A percentile compares a stretch with the other conserved stretches of the same genome.
Conservation (phyloP, 2,329 filamentous ascomycete genomes). For the Byssoonygena ceratinophila region DNA sequence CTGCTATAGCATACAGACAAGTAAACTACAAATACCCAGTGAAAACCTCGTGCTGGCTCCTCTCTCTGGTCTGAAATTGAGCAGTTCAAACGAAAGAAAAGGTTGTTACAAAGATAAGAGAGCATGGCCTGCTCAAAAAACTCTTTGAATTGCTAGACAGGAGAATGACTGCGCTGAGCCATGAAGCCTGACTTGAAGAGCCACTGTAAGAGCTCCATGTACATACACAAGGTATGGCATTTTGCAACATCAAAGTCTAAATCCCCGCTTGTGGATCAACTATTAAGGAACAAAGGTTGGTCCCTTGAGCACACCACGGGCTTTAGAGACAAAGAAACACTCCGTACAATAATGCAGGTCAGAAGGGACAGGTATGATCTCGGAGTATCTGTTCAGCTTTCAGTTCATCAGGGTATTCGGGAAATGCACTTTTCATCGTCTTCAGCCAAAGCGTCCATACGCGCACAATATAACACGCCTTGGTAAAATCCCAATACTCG, state of each 20-base stretch:
- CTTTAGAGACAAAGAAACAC: not conserved
- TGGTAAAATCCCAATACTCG: conserved; percentile 3
- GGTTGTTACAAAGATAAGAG: too few relatives aligned
- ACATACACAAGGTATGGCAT: too few relatives aligned
- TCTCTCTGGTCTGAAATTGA: not conserved
- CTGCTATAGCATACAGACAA: too few relatives aligned
- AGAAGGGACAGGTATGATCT: conserved; percentile 7
- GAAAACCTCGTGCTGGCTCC: not conserved
- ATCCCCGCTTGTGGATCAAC: not conserved
- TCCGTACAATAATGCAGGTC: not conserved
- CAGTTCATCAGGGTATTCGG: conserved; percentile 13
- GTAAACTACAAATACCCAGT: too few relatives aligned
- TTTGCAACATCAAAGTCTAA: too few relatives aligned
- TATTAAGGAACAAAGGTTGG: not conserved
- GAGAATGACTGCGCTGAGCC: too few relatives aligned
- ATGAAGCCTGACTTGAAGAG: too few relatives aligned
- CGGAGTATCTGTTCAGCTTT: conserved; percentile 13
- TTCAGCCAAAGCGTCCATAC: conserved; percentile 12
- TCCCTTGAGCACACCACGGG: not conserved
- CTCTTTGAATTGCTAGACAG: too few relatives aligned
- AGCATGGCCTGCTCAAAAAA: too few relatives aligned
- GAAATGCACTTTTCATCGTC: conserved; percentile 12
- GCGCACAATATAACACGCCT: conserved; percentile 13
- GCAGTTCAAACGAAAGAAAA: not conserved
- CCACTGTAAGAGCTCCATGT: too few relatives aligned